Conservation (phyloP, 306 rosid species). For the Castanea crenata region DNA sequence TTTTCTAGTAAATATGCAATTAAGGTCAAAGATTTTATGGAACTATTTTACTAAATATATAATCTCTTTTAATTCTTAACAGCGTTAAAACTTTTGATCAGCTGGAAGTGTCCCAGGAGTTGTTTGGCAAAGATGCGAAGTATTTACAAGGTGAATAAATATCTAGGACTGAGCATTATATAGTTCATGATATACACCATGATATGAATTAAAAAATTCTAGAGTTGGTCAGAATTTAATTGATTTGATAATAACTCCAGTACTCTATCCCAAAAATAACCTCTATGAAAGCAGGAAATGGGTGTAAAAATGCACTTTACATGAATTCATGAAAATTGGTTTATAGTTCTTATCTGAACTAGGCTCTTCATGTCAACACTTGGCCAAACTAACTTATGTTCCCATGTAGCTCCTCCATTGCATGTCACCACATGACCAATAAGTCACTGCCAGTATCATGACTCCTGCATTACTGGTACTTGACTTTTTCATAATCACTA, state of each 20-base stretch:
- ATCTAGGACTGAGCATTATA: constrained; percentile 1
- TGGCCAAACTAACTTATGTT: background rate
- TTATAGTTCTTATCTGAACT: background rate
- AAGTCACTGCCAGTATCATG: background rate
- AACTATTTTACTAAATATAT: constrained; percentile 18
- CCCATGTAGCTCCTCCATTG: background rate
- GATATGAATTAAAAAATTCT: background rate
- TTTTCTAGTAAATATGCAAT: background rate
- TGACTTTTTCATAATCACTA: background rate
- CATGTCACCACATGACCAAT: background rate
- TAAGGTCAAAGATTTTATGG: constrained; percentile 9
- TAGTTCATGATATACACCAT: constrained; percentile 9
- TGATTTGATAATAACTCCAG: background rate
- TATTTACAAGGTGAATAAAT: constrained; percentile 57
- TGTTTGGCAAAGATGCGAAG: constrained; percentile 64
- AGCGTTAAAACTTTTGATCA: constrained; percentile 80
- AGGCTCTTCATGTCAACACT: background rate
- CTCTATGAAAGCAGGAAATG: background rate
- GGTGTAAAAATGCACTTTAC: background rate
- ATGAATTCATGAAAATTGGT: background rate
- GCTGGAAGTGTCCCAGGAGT: constrained; percentile 70
- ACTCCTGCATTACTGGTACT: background rate
- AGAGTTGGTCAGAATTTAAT: background rate
- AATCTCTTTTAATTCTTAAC: constrained; percentile 31
- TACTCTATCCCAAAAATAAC: background rate